A percentile compares a stretch with the other conserved stretches of the same genome.
phyloP scores from a whole-genome alignment of 129 eudicot species.

The Chrysanthemum lavandulifolium region DNA sequence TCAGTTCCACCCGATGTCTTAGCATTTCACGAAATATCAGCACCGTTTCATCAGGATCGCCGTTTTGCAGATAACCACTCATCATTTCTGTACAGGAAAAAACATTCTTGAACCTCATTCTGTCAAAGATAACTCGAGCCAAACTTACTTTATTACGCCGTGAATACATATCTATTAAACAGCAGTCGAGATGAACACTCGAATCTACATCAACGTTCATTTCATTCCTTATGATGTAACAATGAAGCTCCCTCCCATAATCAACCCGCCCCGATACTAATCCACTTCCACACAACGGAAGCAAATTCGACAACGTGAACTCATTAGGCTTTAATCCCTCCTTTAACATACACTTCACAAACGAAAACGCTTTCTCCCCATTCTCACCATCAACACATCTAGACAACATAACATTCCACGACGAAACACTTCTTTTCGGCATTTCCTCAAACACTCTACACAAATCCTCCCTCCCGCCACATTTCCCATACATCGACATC shows the following conservation, averaged over 20 bases:
- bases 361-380: constrained; percentile 21
- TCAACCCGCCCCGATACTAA: constrained; percentile 13
- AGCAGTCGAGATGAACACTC: constrained; percentile 47
- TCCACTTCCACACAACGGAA: constrained; percentile 43
- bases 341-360: constrained; percentile 42
- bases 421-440: constrained; percentile 60
- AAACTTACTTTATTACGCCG: constrained; percentile 26
- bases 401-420: constrained; percentile 62
- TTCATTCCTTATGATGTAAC: constrained; percentile 44
- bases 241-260: constrained; percentile 65
- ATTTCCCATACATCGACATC: constrained; percentile 52
- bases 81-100: constrained; percentile 62
- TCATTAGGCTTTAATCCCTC: constrained; percentile 55
- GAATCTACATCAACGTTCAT: constrained; percentile 27
- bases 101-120: constrained; percentile 36
- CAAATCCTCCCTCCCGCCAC: constrained; percentile 35
- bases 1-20: constrained; percentile 35
- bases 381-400: constrained; percentile 24
- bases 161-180: constrained; percentile 69
- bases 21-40: constrained; percentile 46
- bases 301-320: constrained; percentile 50
- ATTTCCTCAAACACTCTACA: constrained; percentile 64
- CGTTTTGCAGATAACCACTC: constrained; percentile 43
- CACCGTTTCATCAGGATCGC: constrained; percentile 41
- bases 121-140: constrained; percentile 48